Conservation (phyloP, 805 yeast species). For the Tetrapisispora namnaoensis region DNA sequence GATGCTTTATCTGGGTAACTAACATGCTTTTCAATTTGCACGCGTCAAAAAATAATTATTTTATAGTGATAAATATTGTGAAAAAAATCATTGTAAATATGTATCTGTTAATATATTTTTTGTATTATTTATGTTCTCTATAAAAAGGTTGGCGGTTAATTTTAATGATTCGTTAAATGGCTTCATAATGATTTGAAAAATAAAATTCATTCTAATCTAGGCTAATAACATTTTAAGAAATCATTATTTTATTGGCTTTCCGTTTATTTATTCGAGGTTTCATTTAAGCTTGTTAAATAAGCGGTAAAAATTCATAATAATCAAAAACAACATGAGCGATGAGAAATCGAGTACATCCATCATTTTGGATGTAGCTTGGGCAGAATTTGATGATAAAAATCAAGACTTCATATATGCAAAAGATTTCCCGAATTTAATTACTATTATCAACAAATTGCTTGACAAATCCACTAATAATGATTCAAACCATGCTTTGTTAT, state of each 20-base stretch:
- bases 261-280: background rate
- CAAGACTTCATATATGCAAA: slow-evolving; percentile 22
- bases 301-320: too few relatives aligned
- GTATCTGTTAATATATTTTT: too few relatives aligned
- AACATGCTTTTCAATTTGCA: too few relatives aligned
- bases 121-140: too few relatives aligned
- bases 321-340: background rate
- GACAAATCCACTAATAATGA: slow-evolving; percentile 5
- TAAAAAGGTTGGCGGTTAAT: background rate
- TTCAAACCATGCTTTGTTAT: slow-evolving; percentile 13
- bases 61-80: too few relatives aligned
- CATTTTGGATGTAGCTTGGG: slow-evolving; percentile 19
- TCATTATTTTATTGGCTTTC: too few relatives aligned
- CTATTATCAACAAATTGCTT: slow-evolving; percentile 11
- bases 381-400: slow-evolving; percentile 11
- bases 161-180: background rate
- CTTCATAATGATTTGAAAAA: background rate
- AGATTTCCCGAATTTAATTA: slow-evolving; percentile 19
- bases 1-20: too few relatives aligned
- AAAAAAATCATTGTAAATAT: too few relatives aligned
- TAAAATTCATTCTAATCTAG: background rate
- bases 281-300: background rate
- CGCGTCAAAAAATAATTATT: too few relatives aligned
- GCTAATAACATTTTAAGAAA: too few relatives aligned
- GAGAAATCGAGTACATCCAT: slow-evolving; percentile 4